Percentiles rank a stretch among this genome's conserved stretches.
phyloP scores from a whole-genome alignment of 768 basidiomycete genomes.

The Mycena olivaceomarginata region DNA sequence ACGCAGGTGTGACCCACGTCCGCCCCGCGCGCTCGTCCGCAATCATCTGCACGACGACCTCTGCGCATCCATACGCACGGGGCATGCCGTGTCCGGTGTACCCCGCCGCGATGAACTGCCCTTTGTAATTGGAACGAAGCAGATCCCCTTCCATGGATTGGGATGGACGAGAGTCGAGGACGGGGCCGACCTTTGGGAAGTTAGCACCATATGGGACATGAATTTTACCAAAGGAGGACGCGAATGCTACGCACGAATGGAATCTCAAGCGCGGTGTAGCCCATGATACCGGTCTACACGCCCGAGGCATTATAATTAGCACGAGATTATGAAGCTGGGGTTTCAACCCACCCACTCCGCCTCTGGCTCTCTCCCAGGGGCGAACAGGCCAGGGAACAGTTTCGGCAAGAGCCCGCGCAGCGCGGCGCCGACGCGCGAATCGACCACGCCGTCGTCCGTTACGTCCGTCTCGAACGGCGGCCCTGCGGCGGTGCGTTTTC shows the following conservation, averaged over 20 bases:
- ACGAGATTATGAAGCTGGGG: neutral
- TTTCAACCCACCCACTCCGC: constrained; percentile 84
- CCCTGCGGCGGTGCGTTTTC: constrained; percentile 69
- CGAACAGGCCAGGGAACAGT: constrained; percentile 74
- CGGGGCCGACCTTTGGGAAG: constrained; percentile 68
- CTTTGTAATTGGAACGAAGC: constrained; percentile 46
- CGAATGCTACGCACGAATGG: constrained; percentile 73
- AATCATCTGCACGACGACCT: constrained; percentile 69
- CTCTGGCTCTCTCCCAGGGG: constrained; percentile 70
- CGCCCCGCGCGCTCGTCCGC: constrained; percentile 57
- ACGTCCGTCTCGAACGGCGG: constrained; percentile 69
- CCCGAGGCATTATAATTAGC: neutral
- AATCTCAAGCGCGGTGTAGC: constrained; percentile 75
- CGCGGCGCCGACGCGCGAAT: constrained; percentile 65
- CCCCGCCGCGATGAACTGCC: constrained; percentile 74
- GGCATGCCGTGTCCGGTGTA: constrained; percentile 78
- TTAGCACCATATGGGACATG: no score
- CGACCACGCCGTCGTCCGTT: constrained; percentile 75
- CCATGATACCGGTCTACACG: constrained; percentile 89
- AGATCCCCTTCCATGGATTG: constrained; percentile 16
- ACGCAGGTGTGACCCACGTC: constrained; percentile 65
- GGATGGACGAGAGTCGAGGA: constrained; percentile 46
- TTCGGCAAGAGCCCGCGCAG: constrained; percentile 77
- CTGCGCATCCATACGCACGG: constrained; percentile 66
- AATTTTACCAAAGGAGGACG: neutral